Percentiles rank a stretch among this genome's conserved stretches.
These are phyloP conservation scores for Lentinula aciculospora DNA, from an alignment of 768 basidiomycete species.

Conservation along the genomic window DNA sequence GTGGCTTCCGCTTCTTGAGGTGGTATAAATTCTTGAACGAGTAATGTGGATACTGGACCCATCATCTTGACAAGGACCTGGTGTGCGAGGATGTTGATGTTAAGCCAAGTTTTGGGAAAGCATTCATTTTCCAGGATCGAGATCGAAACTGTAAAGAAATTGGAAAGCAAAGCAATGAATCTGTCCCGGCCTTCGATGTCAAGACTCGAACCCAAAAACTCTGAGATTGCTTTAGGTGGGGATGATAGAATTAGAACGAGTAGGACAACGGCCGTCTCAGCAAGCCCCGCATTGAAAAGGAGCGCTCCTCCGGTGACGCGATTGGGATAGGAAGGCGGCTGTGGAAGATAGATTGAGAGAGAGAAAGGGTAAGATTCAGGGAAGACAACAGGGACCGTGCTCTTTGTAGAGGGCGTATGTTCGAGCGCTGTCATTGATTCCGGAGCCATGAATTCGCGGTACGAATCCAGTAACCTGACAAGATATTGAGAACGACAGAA, in stretches of 20 bases:
- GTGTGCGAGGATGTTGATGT: slow-evolving; percentile 84
- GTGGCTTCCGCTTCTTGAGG: slow-evolving; percentile 49
- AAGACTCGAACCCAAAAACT: slow-evolving; percentile 72
- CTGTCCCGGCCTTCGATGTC: slow-evolving; percentile 89
- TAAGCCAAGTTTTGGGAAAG: slow-evolving; percentile 89
- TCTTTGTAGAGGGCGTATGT: slow-evolving; percentile 55
- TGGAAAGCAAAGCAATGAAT: slow-evolving; percentile 61
- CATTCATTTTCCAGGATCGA: slow-evolving; percentile 86
- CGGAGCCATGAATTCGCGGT: slow-evolving; percentile 72
- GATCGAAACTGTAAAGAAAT: slow-evolving; percentile 74
- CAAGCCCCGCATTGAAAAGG: slow-evolving; percentile 69
- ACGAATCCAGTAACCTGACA: slow-evolving; percentile 77
- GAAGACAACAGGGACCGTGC: slow-evolving; percentile 72
- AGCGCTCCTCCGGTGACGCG: slow-evolving; percentile 38
- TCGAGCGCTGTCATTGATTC: slow-evolving; percentile 67
- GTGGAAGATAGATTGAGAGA: slow-evolving; percentile 60
- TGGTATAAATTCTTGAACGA: slow-evolving; percentile 81
- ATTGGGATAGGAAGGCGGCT: slow-evolving; percentile 34
- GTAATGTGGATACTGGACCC: slow-evolving; percentile 72
- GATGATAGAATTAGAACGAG: slow-evolving; percentile 78
- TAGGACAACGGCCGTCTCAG: slow-evolving; percentile 83
- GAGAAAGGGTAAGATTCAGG: slow-evolving; percentile 94
- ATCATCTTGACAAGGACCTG: slow-evolving; percentile 84
- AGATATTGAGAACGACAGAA: background rate
- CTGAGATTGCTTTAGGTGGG: slow-evolving; percentile 68